Percentiles rank a stretch among this genome's conserved stretches.
Evolutionary conservation across 495 filamentous ascomycete species (phyloP).

Genomic region (Cenococcum geophilum): DNA sequence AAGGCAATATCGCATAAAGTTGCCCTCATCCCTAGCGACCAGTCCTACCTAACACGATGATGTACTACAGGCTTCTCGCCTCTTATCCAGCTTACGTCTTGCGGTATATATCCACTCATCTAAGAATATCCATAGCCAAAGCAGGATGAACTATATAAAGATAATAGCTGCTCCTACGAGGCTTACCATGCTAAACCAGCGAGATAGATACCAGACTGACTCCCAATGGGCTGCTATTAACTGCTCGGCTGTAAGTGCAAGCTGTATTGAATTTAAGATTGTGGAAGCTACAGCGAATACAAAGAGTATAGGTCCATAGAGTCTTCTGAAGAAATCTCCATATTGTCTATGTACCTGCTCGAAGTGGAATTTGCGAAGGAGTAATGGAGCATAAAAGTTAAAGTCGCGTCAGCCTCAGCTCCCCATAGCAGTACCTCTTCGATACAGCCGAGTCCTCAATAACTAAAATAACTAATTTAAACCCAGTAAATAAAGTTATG

Average conservation of each 20-base stretch:
- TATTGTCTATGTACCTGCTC: slow-evolving; percentile 18
- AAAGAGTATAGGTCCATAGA: slow-evolving; percentile 23
- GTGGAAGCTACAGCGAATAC: slow-evolving; percentile 12
- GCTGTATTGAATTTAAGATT: slow-evolving; percentile 21
- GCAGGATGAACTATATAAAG: slow-evolving; percentile 13
- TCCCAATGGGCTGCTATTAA: slow-evolving; percentile 9
- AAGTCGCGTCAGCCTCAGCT: slow-evolving; percentile 26
- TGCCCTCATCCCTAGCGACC: no score
- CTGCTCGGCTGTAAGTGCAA: slow-evolving; percentile 16
- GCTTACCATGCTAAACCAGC: slow-evolving; percentile 18
- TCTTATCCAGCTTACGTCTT: slow-evolving; percentile 7
- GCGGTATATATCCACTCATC: slow-evolving; percentile 19
- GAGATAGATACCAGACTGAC: slow-evolving; percentile 5
- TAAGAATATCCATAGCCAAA: slow-evolving; percentile 21
- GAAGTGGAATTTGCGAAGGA: slow-evolving; percentile 15
- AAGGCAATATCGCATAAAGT: no score
- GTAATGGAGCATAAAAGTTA: slow-evolving; percentile 24
- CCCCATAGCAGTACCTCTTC: slow-evolving; percentile 28
- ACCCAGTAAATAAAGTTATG: no score
- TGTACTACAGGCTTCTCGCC: neutral
- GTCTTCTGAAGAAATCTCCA: slow-evolving; percentile 16
- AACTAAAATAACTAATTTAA: slow-evolving; percentile 7
- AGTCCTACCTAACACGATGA: neutral
- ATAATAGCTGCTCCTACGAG: slow-evolving; percentile 15
- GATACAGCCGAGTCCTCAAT: slow-evolving; percentile 14